Evolutionary conservation across 768 basidiomycete genomes (phyloP).

Genomic region (Leccinum sublutescens): DNA sequence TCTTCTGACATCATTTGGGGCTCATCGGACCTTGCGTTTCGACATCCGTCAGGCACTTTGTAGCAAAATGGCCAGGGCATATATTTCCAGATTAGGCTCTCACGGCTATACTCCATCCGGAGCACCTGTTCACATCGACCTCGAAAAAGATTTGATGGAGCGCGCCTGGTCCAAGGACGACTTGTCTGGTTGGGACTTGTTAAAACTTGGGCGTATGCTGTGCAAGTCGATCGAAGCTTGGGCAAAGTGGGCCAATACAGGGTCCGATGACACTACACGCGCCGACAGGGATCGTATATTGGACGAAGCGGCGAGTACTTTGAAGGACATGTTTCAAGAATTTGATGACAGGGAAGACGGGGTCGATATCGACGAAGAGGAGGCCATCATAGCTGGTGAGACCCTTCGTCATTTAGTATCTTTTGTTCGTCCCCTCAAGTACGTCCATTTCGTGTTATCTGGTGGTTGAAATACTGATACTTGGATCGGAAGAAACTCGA

Average conservation of each 20-base stretch:
- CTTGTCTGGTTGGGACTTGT: conserved; percentile 63
- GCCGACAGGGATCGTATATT: conserved; percentile 54
- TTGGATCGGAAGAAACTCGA: conserved; percentile 38
- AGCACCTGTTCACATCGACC: conserved; percentile 54
- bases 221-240: conserved; percentile 57
- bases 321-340: conserved; percentile 74
- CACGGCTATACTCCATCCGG: conserved; percentile 58
- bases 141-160: conserved; percentile 66
- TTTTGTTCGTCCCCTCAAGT: conserved; percentile 61
- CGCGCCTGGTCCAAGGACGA: conserved; percentile 74
- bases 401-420: conserved; percentile 56
- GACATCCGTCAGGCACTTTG: conserved; percentile 61
- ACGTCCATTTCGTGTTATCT: conserved; percentile 20
- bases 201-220: conserved; percentile 52
- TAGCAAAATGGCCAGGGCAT: conserved; percentile 63
- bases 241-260: conserved; percentile 41
- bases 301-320: conserved; percentile 64
- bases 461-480: conserved; percentile 4
- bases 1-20: conserved; percentile 50
- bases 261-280: conserved; percentile 27
- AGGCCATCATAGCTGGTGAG: conserved; percentile 61
- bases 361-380: conserved; percentile 59
- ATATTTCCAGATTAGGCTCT: conserved; percentile 54
- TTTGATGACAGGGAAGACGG: conserved; percentile 65
- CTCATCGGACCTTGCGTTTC: conserved; percentile 59